Base-by-base conservation (phyloP, 2,329 filamentous ascomycete species). In the Ambrosiella xylebori region DNA sequence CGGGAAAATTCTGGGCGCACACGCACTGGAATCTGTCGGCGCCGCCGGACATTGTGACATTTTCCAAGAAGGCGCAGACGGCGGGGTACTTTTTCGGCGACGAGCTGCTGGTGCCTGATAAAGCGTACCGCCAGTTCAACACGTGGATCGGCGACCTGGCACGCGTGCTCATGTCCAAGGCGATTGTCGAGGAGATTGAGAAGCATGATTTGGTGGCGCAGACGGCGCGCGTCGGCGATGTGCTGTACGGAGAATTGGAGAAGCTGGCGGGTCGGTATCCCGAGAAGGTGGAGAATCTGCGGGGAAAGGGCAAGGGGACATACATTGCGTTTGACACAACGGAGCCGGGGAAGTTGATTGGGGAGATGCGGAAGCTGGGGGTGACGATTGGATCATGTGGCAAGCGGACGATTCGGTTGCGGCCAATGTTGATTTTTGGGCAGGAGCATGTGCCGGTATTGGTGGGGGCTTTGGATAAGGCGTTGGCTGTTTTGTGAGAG, bases 141-240 rank as follows among this genome's bases (percentile, higher is more conserved):
- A 95, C 88, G 54, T 95, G 89, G 89, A 94, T 95, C 85, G 89
- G 89, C 65, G 89, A 95, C 73, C 89, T 89, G 13, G 84, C 85
- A 12, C 83, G 88, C 61, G 88, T 86, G 13, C 74, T 95, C 61
- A 77, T 95, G 63, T 95, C 94, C 83, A 81, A 86, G 62, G 85
- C 82, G 66, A 95, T 95, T 72, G 80, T 91, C 67, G 72, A 86
- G 60, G 88, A 95, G 73, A 83, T 95, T 59, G 75, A 88, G 70
- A 75, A 81, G 55, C 75, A 86, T 59, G 79, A 85, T 65, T 78
- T 95, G n/a, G 87, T 95, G 56, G 75, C 80, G 67, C 77, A 88
- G 71, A 95, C 90, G 1, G 80, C 82, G 11, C 71, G 72, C 49
- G 82, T 84, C 2, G 86, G 86, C 56, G 77, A 79, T 37, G 84